Conservation (phyloP, 805 yeast genomes). For the Candida chilensis region DNA sequence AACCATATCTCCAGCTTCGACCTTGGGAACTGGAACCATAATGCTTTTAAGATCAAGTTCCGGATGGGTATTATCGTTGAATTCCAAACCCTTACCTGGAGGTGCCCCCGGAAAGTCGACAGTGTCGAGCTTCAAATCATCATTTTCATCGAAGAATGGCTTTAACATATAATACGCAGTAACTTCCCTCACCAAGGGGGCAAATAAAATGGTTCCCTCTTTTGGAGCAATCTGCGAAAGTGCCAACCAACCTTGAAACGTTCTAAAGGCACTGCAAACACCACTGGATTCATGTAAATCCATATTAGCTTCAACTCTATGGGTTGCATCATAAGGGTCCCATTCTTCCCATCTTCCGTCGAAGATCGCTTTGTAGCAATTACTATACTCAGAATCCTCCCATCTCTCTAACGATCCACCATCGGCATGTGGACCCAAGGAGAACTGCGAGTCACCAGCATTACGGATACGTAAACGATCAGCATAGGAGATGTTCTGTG, state of each 20-base stretch:
- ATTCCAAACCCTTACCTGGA: constrained; percentile 25
- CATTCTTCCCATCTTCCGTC: constrained; percentile 31
- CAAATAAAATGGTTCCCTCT: constrained; percentile 28
- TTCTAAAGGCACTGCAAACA: constrained; percentile 23
- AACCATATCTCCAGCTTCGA: constrained; percentile 31
- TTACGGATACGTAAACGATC: constrained; percentile 29
- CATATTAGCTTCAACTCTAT: constrained; percentile 19
- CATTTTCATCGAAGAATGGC: constrained; percentile 26
- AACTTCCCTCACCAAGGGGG: constrained; percentile 22
- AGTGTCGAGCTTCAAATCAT: constrained; percentile 18
- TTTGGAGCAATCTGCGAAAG: constrained; percentile 20
- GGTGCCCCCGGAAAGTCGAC: constrained; percentile 26
- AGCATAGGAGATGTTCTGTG: constrained; percentile 25
- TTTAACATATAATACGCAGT: constrained; percentile 28
- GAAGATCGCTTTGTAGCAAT: constrained; percentile 22
- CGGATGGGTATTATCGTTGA: constrained; percentile 17
- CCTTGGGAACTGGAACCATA: constrained; percentile 24
- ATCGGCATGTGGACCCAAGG: constrained; percentile 30
- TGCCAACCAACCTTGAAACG: constrained; percentile 36
- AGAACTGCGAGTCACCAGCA: constrained; percentile 19
- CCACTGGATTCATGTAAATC: constrained; percentile 16
- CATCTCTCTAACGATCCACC: constrained; percentile 34
- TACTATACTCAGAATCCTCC: constrained; percentile 30
- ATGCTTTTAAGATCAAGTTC: constrained; percentile 18
- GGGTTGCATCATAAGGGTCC: constrained; percentile 26